phyloP scores from a whole-genome alignment of 352 stramenopile species.

The Phytopythium cucurbitacearum region DNA sequence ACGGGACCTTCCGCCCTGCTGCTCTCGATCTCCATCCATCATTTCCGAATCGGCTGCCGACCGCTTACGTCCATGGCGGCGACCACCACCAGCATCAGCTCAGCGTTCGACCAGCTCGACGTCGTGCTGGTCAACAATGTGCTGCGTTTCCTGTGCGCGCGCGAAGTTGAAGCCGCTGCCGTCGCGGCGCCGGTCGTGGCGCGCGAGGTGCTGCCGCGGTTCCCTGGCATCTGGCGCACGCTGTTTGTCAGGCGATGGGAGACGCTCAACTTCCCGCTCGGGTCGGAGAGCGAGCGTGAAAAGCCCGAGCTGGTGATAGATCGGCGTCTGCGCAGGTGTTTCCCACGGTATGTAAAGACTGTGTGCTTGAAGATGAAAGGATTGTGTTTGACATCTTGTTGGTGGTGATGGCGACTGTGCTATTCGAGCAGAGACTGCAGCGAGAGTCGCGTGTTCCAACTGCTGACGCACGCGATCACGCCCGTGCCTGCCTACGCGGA shows the following conservation, averaged over 20 bases:
- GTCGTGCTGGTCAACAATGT: conserved; percentile 48
- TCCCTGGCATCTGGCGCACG: conserved; percentile 45
- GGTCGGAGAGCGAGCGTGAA: background rate
- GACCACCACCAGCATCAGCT: too few relatives aligned
- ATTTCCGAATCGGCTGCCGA: background rate
- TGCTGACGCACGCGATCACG: conserved; percentile 60
- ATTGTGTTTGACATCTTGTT: background rate
- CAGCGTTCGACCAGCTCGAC: conserved; percentile 21
- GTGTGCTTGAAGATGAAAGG: background rate
- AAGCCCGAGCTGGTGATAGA: conserved; percentile 23
- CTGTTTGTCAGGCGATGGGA: conserved; percentile 61
- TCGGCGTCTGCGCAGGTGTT: conserved; percentile 22
- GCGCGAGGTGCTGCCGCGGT: conserved; percentile 35
- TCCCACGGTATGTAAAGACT: conserved; percentile 17
- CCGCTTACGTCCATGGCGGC: background rate
- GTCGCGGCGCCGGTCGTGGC: conserved; percentile 38
- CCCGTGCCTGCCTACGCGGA: conserved; percentile 65
- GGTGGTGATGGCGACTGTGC: background rate
- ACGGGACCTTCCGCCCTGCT: too few relatives aligned
- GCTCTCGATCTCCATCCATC: background rate
- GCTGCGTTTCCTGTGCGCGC: conserved; percentile 25
- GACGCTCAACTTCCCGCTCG: conserved; percentile 56
- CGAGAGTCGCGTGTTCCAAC: conserved; percentile 67
- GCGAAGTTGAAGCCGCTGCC: conserved; percentile 49
- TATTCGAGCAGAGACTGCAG: conserved; percentile 19